Conservation (phyloP, 768 basidiomycete genomes). For the Gautieria morchelliformis region DNA sequence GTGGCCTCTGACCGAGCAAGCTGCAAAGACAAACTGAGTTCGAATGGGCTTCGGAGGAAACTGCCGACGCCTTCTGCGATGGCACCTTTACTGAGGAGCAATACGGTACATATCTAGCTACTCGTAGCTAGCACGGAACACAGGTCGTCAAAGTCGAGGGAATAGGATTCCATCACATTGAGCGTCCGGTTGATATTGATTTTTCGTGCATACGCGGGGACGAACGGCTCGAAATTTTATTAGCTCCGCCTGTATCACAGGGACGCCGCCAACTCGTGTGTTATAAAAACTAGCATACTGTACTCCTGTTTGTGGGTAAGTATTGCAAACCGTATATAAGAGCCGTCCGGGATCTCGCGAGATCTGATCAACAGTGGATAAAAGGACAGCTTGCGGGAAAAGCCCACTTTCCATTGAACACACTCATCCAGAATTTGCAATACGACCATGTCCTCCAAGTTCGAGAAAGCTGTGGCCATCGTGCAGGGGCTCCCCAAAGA, state of each 20-base stretch:
- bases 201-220: too few relatives aligned
- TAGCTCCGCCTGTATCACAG: too few relatives aligned
- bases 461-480: slow-evolving; percentile 66
- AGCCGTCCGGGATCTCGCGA: background rate
- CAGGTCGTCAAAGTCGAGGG: too few relatives aligned
- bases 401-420: background rate
- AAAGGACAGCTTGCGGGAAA: too few relatives aligned
- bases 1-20: background rate
- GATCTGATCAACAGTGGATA: too few relatives aligned
- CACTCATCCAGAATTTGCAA: background rate
- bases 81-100: background rate
- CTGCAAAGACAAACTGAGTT: slow-evolving; percentile 3
- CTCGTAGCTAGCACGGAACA: too few relatives aligned
- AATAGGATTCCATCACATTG: too few relatives aligned
- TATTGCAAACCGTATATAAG: background rate
- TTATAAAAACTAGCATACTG: too few relatives aligned
- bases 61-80: background rate
- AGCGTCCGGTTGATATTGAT: too few relatives aligned
- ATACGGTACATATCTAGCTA: too few relatives aligned
- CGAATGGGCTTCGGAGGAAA: slow-evolving; percentile 1
- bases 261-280: too few relatives aligned
- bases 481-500: slow-evolving; percentile 63
- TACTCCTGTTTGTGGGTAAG: background rate
- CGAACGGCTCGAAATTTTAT: too few relatives aligned
- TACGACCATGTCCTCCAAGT: slow-evolving; percentile 56